A percentile compares a stretch with the other conserved stretches of the same genome.
Conservation (phyloP, 805 yeast species). For the Barnettozyma salicaria region DNA sequence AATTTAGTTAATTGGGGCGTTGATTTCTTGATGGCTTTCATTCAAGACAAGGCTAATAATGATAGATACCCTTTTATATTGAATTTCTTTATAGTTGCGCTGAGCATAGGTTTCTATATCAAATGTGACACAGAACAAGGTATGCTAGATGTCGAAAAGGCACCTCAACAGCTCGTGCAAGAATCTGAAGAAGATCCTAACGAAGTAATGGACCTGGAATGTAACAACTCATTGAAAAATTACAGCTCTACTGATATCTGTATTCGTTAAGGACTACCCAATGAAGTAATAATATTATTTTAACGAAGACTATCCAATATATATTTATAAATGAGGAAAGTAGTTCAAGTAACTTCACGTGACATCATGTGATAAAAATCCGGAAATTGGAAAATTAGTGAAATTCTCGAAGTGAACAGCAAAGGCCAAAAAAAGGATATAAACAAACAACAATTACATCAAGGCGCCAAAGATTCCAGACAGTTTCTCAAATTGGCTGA, state of each 20-base stretch:
- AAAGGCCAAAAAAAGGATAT: conserved; percentile 5
- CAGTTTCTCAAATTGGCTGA: background rate
- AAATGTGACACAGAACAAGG: conserved; percentile 31
- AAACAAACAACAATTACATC: conserved; percentile 1
- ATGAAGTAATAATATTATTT: too few species aligned
- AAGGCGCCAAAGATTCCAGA: background rate
- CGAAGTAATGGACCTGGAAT: too few species aligned
- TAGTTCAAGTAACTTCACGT: too few species aligned
- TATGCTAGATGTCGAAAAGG: conserved; percentile 22
- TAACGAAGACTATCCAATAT: too few species aligned
- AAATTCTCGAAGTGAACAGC: conserved; percentile 7
- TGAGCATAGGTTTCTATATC: conserved; percentile 25
- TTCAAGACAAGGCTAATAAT: conserved; percentile 35
- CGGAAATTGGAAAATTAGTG: too few species aligned
- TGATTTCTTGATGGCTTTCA: conserved; percentile 32
- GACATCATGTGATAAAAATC: background rate
- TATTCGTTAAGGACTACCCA: too few species aligned
- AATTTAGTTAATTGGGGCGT: conserved; percentile 39
- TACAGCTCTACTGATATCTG: too few species aligned
- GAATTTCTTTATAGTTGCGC: conserved; percentile 28
- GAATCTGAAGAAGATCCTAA: background rate
- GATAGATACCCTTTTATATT: conserved; percentile 35
- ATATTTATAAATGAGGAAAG: too few species aligned
- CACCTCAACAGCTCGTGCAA: background rate
- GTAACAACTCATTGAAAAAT: too few species aligned